phyloP scores from a whole-genome alignment of 208 protist species.

The Phytomonas sp. region DNA sequence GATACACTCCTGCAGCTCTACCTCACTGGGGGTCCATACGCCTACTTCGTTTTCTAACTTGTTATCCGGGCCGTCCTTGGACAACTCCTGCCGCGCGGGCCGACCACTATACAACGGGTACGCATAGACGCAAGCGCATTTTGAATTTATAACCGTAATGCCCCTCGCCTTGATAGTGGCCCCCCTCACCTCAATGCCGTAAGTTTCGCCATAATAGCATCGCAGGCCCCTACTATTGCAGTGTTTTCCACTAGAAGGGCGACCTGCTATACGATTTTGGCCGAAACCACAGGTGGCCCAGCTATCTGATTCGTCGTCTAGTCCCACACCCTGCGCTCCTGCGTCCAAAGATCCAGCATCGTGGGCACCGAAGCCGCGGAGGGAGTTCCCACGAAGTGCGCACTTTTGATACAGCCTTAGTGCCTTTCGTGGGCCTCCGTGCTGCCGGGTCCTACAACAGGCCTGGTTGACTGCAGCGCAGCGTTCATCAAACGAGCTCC shows the following conservation, averaged over 20 bases:
- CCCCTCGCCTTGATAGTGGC: constrained; percentile 33
- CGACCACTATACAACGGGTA: constrained; percentile 15
- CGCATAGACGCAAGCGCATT: constrained; percentile 51
- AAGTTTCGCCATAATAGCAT: constrained; percentile 46
- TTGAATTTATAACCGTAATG: constrained; percentile 31
- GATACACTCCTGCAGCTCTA: constrained; percentile 39
- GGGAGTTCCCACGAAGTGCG: neutral
- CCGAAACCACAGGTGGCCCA: neutral
- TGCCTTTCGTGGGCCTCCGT: neutral
- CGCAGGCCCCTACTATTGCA: neutral
- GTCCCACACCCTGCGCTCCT: neutral
- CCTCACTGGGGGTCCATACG: constrained; percentile 8
- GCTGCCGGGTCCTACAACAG: neutral
- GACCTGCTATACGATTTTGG: neutral
- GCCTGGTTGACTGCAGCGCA: neutral
- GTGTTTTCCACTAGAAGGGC: neutral
- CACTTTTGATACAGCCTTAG: neutral
- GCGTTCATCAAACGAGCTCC: constrained; percentile 17
- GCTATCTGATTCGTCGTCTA: neutral
- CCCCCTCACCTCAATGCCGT: constrained; percentile 53
- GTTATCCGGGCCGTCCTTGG: constrained; percentile 11
- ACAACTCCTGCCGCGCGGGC: neutral
- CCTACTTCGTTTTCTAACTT: neutral
- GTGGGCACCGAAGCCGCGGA: neutral
- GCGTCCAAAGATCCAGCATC: neutral